These are phyloP conservation scores for Plasmodium berghei DNA, from an alignment of 169 alveolate species.

Conservation along the genomic window DNA sequence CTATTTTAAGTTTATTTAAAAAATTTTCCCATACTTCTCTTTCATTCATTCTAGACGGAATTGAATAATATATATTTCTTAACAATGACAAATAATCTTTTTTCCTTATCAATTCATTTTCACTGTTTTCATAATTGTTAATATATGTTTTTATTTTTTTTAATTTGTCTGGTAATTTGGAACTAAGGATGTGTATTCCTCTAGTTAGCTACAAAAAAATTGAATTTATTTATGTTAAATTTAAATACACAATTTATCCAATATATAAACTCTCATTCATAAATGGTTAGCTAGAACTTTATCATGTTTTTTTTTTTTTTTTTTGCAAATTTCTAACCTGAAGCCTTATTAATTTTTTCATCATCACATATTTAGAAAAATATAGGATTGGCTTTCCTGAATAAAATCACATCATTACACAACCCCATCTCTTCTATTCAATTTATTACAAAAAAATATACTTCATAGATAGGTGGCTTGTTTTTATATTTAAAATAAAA, in stretches of 20 bases:
- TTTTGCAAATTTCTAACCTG: neutral
- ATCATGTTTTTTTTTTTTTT: neutral
- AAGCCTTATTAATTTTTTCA: constrained; percentile 8
- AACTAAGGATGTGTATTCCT: constrained; percentile 15
- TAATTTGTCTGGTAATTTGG: constrained; percentile 22
- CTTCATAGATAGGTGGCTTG: too few relatives aligned
- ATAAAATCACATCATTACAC: too few relatives aligned
- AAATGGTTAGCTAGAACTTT: neutral
- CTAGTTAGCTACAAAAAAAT: constrained; percentile 18
- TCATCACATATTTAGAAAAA: constrained; percentile 1
- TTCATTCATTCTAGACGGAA: constrained; percentile 73
- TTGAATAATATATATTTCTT: constrained; percentile 55
- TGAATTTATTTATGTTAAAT: neutral
- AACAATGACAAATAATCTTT: constrained; percentile 36
- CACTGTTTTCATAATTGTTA: constrained; percentile 36
- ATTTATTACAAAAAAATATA: too few relatives aligned
- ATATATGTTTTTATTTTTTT: constrained; percentile 51
- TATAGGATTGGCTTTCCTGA: neutral
- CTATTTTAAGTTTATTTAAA: constrained; percentile 35
- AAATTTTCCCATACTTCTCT: constrained; percentile 34
- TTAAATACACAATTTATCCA: neutral
- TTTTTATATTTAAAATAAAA: too few relatives aligned
- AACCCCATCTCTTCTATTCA: too few relatives aligned
- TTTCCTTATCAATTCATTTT: constrained; percentile 7
- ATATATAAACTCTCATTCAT: neutral